Percentiles rank a stretch among this genome's conserved stretches.
Evolutionary conservation across 73 alveolate genomes (phyloP).

Genomic region (Paramecium primaurelia): DNA sequence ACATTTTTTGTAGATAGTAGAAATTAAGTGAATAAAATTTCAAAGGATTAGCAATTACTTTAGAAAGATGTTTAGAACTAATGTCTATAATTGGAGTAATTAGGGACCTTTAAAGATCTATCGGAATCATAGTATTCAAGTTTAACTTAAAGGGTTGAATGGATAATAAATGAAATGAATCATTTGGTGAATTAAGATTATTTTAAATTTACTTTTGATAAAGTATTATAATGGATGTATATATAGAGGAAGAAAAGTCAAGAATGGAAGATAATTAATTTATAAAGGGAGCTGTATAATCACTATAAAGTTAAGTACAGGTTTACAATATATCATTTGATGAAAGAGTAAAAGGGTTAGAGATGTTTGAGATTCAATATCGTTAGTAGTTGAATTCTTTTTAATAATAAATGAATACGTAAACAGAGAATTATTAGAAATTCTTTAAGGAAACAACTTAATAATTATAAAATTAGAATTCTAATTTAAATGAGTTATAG

Average conservation of each 20-base stretch:
- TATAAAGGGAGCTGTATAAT: neutral
- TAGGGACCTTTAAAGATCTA: neutral
- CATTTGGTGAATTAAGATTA: neutral
- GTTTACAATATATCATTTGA: neutral
- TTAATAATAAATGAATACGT: neutral
- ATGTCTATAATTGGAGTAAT: neutral
- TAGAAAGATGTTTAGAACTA: neutral
- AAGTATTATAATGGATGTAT: neutral
- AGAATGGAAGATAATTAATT: neutral
- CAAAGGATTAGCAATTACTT: neutral
- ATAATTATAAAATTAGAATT: neutral
- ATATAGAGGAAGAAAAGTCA: neutral
- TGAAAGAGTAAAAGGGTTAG: conserved; percentile 2
- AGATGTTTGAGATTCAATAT: conserved; percentile 13
- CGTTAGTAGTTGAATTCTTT: neutral
- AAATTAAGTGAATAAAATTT: neutral
- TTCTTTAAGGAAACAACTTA: neutral
- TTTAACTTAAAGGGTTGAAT: neutral
- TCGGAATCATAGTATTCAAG: neutral
- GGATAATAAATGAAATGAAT: neutral
- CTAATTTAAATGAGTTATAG: neutral
- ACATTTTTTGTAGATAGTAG: neutral
- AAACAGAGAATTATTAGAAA: neutral
- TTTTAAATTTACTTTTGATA: neutral
- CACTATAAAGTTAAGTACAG: neutral